A percentile compares a stretch with the other conserved stretches of the same genome.
phyloP scores from a whole-genome alignment of 768 basidiomycete species.

The Floccularia luteovirens region DNA sequence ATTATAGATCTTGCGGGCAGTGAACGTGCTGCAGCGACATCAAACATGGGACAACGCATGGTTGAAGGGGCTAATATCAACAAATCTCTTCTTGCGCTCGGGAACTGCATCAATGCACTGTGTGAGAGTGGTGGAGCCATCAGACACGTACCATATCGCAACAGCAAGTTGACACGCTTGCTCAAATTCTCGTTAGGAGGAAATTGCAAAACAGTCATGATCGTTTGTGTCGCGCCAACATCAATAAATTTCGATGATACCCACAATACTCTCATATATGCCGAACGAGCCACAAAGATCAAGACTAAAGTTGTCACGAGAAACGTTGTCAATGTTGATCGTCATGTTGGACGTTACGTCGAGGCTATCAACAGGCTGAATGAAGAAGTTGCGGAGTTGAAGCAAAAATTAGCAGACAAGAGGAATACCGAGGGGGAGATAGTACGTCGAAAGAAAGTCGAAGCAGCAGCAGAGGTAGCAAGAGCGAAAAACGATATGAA shows the following conservation, averaged over 20 bases:
- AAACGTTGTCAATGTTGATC: slow-evolving; percentile 91
- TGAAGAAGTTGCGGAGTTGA: slow-evolving; percentile 76
- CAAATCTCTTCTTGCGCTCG: slow-evolving; percentile 93
- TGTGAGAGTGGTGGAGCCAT: slow-evolving; percentile 87
- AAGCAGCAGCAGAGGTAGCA: slow-evolving; percentile 68
- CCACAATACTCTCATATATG: slow-evolving; percentile 95
- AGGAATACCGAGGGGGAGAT: slow-evolving; percentile 54
- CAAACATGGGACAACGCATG: slow-evolving; percentile 97
- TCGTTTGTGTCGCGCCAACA: slow-evolving; percentile 94
- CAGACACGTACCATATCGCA: slow-evolving; percentile 93
- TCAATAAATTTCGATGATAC: slow-evolving; percentile 97
- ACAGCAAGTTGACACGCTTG: slow-evolving; percentile 95
- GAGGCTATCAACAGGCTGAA: slow-evolving; percentile 90
- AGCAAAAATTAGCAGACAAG: slow-evolving; percentile 77
- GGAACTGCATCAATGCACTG: slow-evolving; percentile 97
- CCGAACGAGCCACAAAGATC: slow-evolving; percentile 96
- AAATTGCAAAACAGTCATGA: slow-evolving; percentile 99
- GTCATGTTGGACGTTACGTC: slow-evolving; percentile 93
- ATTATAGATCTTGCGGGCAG: slow-evolving; percentile 98
- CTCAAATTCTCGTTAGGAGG: slow-evolving; percentile 98
- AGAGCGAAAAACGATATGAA: slow-evolving; percentile 68
- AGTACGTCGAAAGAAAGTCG: slow-evolving; percentile 57
- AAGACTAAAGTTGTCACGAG: slow-evolving; percentile 95
- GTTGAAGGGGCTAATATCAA: slow-evolving; percentile 99
- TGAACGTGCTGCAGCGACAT: slow-evolving; percentile 93